These are phyloP conservation scores for Pythium pectinolyticum DNA, from an alignment of 352 stramenopile genomes.

Conservation along the genomic window DNA sequence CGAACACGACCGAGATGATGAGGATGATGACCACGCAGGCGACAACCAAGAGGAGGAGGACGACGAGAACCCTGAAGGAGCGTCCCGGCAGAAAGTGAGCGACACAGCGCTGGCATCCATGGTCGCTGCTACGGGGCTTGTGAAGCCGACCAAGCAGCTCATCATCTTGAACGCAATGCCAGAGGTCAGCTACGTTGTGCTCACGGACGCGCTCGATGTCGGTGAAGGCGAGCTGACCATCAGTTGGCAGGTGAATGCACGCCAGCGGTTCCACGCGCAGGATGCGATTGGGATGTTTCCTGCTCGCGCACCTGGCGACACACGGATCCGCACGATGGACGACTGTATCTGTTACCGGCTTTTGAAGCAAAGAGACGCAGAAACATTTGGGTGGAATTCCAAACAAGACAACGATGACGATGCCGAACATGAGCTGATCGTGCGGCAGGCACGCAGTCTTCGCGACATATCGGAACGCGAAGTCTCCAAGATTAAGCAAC, in stretches of 20 bases:
- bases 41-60: slow-evolving; percentile 23
- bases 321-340: slow-evolving; percentile 40
- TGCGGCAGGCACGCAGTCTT: slow-evolving; percentile 40
- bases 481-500: slow-evolving; percentile 28
- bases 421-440: slow-evolving; percentile 40
- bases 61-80: slow-evolving; percentile 16
- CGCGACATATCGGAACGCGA: slow-evolving; percentile 28
- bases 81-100: neutral
- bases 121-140: slow-evolving; percentile 26
- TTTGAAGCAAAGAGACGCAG: slow-evolving; percentile 35
- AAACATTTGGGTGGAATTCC: slow-evolving; percentile 51
- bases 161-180: slow-evolving; percentile 51
- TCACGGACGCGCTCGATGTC: slow-evolving; percentile 42
- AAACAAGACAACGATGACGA: slow-evolving; percentile 35
- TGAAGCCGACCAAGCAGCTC: slow-evolving; percentile 38
- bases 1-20: neutral
- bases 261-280: slow-evolving; percentile 50
- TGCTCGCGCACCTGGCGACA: slow-evolving; percentile 33
- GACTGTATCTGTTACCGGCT: slow-evolving; percentile 63
- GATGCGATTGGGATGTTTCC: slow-evolving; percentile 68
- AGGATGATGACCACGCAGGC: neutral
- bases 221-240: slow-evolving; percentile 59
- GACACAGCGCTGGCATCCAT: slow-evolving; percentile 24
- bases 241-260: slow-evolving; percentile 56
- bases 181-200: slow-evolving; percentile 50